Evolutionary conservation across 257 asterid genomes (phyloP).

Genomic region (Petrea volubilis): DNA sequence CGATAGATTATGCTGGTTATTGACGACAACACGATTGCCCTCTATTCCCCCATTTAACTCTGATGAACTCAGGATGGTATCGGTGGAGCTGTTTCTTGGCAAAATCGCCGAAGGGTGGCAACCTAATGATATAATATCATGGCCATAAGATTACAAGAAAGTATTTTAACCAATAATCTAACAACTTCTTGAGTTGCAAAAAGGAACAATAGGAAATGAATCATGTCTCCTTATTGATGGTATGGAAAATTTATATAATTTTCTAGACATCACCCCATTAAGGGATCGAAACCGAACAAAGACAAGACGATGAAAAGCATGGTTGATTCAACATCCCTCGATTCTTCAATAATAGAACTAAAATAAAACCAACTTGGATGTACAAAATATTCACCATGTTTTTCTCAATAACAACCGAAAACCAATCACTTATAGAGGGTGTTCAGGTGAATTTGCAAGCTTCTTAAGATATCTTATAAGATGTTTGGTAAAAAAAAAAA

Average conservation of each 20-base stretch:
- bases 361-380: neutral
- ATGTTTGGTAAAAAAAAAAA: too few species aligned
- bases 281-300: too few species aligned
- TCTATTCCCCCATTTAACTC: slow-evolving; percentile 1
- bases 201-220: too few species aligned
- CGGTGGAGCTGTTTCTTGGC: slow-evolving; percentile 10
- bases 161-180: too few species aligned
- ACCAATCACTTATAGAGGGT: neutral
- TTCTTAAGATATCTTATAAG: too few species aligned
- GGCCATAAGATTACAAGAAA: neutral
- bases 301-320: neutral
- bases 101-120: slow-evolving; percentile 34
- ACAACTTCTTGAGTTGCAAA: too few species aligned
- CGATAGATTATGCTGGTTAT: neutral
- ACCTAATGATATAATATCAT: slow-evolving; percentile 23
- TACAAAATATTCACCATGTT: neutral
- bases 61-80: slow-evolving; percentile 8
- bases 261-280: neutral
- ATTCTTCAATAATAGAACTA: neutral
- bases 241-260: too few species aligned
- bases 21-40: slow-evolving; percentile 2
- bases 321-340: neutral
- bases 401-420: neutral
- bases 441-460: too few species aligned
- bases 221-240: too few species aligned